Percentiles rank a stretch among this genome's conserved stretches.
These are phyloP conservation scores for Penicillium cinerascens DNA, from an alignment of 495 filamentous ascomycete species.

Conservation along the genomic window DNA sequence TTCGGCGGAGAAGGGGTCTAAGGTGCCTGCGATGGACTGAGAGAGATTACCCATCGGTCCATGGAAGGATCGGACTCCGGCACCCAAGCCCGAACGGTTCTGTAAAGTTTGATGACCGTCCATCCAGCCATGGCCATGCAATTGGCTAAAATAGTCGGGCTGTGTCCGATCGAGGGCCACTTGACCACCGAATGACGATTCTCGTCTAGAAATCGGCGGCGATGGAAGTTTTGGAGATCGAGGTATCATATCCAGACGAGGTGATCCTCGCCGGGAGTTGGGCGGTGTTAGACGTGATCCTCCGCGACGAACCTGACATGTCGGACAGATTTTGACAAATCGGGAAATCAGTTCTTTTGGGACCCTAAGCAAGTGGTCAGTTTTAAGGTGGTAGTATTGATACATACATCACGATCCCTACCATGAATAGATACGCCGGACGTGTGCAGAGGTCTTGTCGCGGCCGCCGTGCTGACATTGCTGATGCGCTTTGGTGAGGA, in stretches of 20 bases:
- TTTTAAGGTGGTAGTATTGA: not conserved
- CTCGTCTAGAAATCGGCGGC: conserved; percentile 35
- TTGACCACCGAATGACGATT: conserved; percentile 30
- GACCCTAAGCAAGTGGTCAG: conserved; percentile 37
- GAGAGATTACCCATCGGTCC: conserved; percentile 23
- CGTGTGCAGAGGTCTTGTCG: conserved; percentile 57
- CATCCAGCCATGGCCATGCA: conserved; percentile 28
- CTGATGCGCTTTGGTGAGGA: conserved; percentile 54
- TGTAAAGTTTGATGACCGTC: conserved; percentile 27
- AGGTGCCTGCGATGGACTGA: conserved; percentile 23
- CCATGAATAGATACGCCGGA: conserved; percentile 57
- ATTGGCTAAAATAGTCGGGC: conserved; percentile 30
- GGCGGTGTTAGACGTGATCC: conserved; percentile 45
- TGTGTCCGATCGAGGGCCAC: conserved; percentile 30
- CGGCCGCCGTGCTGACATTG: conserved; percentile 59
- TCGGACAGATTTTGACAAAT: conserved; percentile 56
- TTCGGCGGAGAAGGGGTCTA: conserved; percentile 34
- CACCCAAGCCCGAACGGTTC: conserved; percentile 16
- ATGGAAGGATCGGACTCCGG: conserved; percentile 26
- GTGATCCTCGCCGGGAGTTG: conserved; percentile 42
- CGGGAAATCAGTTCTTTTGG: conserved; percentile 57
- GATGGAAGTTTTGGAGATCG: conserved; percentile 43
- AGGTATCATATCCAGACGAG: conserved; percentile 33
- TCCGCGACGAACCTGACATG: conserved; percentile 46
- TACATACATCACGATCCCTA: conserved; percentile 20